Evolutionary conservation across 331 rosid species (phyloP), one percentile per base, ranked within the genome.

Genomic region (Cucumis variabilis): DNA sequence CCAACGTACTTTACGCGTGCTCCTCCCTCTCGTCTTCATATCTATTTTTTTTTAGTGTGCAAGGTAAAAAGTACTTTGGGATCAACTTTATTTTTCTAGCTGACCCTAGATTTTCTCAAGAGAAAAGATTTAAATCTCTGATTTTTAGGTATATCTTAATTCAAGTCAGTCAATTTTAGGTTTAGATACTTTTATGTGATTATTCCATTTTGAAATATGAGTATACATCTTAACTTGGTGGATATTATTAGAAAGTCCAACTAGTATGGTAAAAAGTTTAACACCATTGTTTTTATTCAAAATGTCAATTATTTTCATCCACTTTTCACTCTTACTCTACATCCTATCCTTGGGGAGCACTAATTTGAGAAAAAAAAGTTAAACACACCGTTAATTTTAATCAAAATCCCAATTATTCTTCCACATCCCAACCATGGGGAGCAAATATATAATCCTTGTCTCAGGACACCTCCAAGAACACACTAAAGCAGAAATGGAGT

Each of bases 1-100:
- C 67, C 84, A 53, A 79, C 9, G 46, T 51, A 79, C 84, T 46
- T 79, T 79, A 53, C 84, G 84, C 84, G 66, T 79, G 84, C 84
- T 79, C 23, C 76, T 13, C 41, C 15, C 48, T n/a, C 12, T 46
- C 24, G 62, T 76, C 21, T 76, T 44, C 13, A 77, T 50, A 46
- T 77, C 62, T n/a, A 24, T 13, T 77, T 48, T 77, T 17, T 1
- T 44, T 5, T 28, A 58, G 77, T 23, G 12, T 23, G 33, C 11
- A 17, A 10, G 13, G 81, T 44, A 74, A 74, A 74, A 74, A 74
- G 81, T 74, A 9, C 28, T 37, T 11, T 3, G n/a, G 17, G 30
- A 75, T 20, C 48, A 17, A 33, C 33, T 46, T 20, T 13, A 7
- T 13, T 13, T 76, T n/a, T 17, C 46, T 21, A 76, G 21, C 62